Evolutionary conservation across 108 stramenopile genomes (phyloP), one percentile per base, ranked within the genome.

Genomic region (Skeletonema marinoi): DNA sequence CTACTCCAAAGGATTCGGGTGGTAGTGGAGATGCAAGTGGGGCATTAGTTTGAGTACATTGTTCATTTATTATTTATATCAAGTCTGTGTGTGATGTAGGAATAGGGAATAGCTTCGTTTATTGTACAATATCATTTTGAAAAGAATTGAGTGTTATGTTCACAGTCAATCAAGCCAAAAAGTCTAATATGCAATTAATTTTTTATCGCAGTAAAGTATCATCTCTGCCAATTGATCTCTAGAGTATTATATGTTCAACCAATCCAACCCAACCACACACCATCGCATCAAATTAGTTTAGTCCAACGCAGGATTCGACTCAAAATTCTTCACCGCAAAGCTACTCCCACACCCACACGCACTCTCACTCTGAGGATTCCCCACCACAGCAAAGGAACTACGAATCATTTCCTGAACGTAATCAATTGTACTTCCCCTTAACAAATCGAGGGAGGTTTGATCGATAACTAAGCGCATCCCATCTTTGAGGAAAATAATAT

Each of bases 301-400:
- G 79, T 94, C 93, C 56, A 94, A 48, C 3, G 93, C 93, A 59
- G 93, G 93, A 86, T 97, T 98, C 29, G 85, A 71, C 60, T 88
- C 73, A 85, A 98, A 98, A 65, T 97, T 97, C 85, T 98, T 99
- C 71, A 97, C 78, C 12, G 98, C 98, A 83, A 99, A 99, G 32
- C 94, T 96, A 56, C 88, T 87, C 6, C 98, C 98, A 83, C 98
- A 99, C 11, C 98, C 98, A 85, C 98, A 99, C 4, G 98, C 98
- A 67, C 85, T 91, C 73, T 98, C 98, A 61, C 94, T 95, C 69
- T 97, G 89, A 6, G 98, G 98, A 79, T 99, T 99, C 51, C 93
- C 90, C 58, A 92, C 84, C 30, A 99, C 93, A 9, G 93, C 95
- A 87, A 99, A 99, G 30, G 94, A 76, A 65, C 90, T 92, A 19